Base-by-base conservation (phyloP, 306 rosid species). In the Casuarina glauca region DNA sequence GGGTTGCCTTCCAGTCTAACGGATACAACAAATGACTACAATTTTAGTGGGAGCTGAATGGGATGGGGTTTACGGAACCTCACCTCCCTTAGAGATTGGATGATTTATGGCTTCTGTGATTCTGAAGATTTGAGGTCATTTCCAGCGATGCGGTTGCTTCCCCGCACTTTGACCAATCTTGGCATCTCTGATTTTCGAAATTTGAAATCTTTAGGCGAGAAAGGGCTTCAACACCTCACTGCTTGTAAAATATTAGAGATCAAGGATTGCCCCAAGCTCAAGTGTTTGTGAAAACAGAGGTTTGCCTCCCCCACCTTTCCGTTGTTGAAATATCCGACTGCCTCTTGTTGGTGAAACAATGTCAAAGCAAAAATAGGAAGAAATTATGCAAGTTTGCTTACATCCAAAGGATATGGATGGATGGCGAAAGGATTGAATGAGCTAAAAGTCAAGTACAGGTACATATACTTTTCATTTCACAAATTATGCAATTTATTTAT, bases 211-310 rank as follows among this genome's bases (percentile, higher is more conserved):
- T 35, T 74, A 9, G 78, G n/a, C n/a, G n/a, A n/a, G n/a, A 86
- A 5, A 13, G 84, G 82, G 10, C 52, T 87, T 58, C 79, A 73
- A 54, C 70, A 52, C 36, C 82, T 83, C 15, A 51, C 60, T 15
- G 81, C 49, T 57, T 85, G 81, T 51, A 35, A 63, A 19, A 0
- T 3, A 16, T 46, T 81, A 17, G 0, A 0, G 0, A 12, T 86
- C 2, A 0, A 0, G 0, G 0, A 0, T 0, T 80, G 89, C 43
- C 49, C 70, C 0, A 2, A 9, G 54, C 79, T 86, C 20, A 74
- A 38, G 39, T 10, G 32, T 53, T 60, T 83, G 53, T 79, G 83
- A 38, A 64, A 71, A 19, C 10, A 6, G 49, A 10, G 11, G 8
- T n/a, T 3, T 70, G 4, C 72, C 53, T 2, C 3, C 43, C 19